Percentiles rank a stretch among this genome's conserved stretches.
These are phyloP conservation scores for Monilinia aucupariae DNA, from an alignment of 2,329 filamentous ascomycete genomes.

Conservation along the genomic window DNA sequence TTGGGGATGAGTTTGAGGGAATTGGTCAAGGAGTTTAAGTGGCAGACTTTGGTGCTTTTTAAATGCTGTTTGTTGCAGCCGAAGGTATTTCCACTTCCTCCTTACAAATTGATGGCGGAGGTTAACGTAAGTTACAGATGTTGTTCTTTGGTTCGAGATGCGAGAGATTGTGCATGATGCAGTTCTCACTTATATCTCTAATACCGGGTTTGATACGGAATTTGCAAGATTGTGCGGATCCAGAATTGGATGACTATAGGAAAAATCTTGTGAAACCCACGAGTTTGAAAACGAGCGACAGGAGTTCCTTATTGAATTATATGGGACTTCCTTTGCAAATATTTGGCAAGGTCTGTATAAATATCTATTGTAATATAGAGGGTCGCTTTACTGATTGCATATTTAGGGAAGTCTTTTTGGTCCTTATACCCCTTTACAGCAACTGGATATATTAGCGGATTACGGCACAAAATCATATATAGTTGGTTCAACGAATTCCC, in stretches of 20 bases:
- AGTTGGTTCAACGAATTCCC: conserved; percentile 91
- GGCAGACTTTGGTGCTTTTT: conserved; percentile 87
- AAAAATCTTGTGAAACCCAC: conserved; percentile 70
- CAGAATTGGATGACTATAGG: conserved; percentile 81
- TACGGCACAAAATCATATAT: conserved; percentile 95
- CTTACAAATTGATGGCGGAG: not conserved
- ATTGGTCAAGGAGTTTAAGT: conserved; percentile 88
- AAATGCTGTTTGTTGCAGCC: conserved; percentile 92
- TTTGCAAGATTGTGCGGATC: conserved; percentile 91
- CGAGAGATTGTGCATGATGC: conserved; percentile 94
- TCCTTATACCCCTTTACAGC: conserved; percentile 92
- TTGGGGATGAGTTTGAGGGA: conserved; percentile 84
- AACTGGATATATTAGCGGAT: conserved; percentile 89
- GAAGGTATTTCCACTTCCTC: conserved; percentile 56
- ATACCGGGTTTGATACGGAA: conserved; percentile 88
- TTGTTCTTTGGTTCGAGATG: conserved; percentile 97
- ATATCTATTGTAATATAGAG: too few species aligned
- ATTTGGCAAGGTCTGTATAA: conserved; percentile 68
- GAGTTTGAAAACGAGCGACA: conserved; percentile 84
- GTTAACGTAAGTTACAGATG: conserved; percentile 57
- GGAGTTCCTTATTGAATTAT: conserved; percentile 81
- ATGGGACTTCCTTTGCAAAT: conserved; percentile 94
- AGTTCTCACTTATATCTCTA: conserved; percentile 91
- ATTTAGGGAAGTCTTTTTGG: conserved; percentile 82
- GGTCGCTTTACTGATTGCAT: not conserved